Percentiles rank a stretch among this genome's conserved stretches.
Conservation (phyloP, 768 basidiomycete genomes). For the Collybia sordida region DNA sequence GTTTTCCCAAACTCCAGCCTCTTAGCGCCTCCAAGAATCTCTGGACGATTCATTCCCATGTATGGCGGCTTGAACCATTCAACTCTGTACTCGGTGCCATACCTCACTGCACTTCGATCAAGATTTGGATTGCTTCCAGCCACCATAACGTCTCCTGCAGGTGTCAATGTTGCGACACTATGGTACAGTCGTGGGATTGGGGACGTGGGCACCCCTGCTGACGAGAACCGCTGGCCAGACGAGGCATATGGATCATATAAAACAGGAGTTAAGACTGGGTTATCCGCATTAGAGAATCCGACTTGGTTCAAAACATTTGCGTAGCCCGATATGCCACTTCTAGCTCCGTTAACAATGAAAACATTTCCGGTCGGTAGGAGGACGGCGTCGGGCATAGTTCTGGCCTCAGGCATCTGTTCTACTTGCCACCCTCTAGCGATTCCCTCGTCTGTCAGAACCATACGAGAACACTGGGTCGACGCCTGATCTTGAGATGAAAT, state of each 20-base stretch:
- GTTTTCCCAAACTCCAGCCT: slow-evolving; percentile 45
- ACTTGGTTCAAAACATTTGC: slow-evolving; percentile 70
- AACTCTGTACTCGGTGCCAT: slow-evolving; percentile 86
- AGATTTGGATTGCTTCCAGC: slow-evolving; percentile 85
- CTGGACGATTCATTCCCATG: slow-evolving; percentile 60
- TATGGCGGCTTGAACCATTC: slow-evolving; percentile 88
- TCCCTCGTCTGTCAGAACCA: slow-evolving; percentile 62
- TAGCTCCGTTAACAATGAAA: slow-evolving; percentile 75
- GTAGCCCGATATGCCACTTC: slow-evolving; percentile 74
- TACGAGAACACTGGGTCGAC: slow-evolving; percentile 70
- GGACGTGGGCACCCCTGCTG: slow-evolving; percentile 58
- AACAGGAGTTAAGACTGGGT: slow-evolving; percentile 66
- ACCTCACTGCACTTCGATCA: slow-evolving; percentile 69
- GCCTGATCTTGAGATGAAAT: slow-evolving; percentile 75
- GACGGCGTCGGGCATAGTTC: slow-evolving; percentile 80
- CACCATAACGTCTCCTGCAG: slow-evolving; percentile 70
- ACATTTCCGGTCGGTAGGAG: slow-evolving; percentile 76
- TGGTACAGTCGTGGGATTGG: slow-evolving; percentile 77
- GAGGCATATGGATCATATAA: slow-evolving; percentile 64
- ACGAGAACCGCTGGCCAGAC: slow-evolving; percentile 57
- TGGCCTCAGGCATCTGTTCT: slow-evolving; percentile 72
- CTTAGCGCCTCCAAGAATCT: slow-evolving; percentile 33
- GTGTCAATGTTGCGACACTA: slow-evolving; percentile 79
- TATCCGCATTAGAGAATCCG: slow-evolving; percentile 77
- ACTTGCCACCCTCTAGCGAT: slow-evolving; percentile 71